Percentiles rank a stretch among this genome's conserved stretches.
Evolutionary conservation across 768 basidiomycete species (phyloP).

Genomic region (Melanogaster broomeanus): DNA sequence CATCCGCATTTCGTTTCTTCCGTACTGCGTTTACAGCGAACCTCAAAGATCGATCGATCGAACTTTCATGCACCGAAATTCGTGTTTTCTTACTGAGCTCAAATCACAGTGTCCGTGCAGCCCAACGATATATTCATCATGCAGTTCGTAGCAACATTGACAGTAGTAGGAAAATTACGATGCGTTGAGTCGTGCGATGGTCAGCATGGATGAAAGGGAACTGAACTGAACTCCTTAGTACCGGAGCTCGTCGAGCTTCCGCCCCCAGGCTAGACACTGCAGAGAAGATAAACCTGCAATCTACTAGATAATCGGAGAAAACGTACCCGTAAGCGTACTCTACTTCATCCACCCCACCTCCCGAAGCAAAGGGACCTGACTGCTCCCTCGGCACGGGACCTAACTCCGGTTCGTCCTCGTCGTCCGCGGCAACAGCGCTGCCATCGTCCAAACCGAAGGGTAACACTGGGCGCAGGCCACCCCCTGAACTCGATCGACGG

Average conservation of each 20-base stretch:
- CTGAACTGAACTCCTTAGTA: no score
- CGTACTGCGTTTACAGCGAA: no score
- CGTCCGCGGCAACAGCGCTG: constrained; percentile 69
- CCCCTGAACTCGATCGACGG: constrained; percentile 82
- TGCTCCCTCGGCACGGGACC: constrained; percentile 79
- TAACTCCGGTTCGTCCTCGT: constrained; percentile 71
- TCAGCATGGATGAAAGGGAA: neutral
- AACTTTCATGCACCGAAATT: no score
- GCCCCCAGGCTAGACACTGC: constrained; percentile 20
- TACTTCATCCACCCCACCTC: constrained; percentile 86
- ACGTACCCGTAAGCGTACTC: constrained; percentile 86
- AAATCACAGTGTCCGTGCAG: no score
- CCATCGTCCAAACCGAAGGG: constrained; percentile 76
- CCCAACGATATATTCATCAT: no score
- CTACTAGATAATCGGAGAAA: neutral
- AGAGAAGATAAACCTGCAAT: constrained; percentile 9
- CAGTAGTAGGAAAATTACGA: neutral
- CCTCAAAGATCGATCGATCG: no score
- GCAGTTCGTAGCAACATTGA: no score
- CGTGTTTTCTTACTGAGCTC: no score
- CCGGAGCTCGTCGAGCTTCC: no score
- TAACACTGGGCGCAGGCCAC: constrained; percentile 80
- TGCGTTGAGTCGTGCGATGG: neutral
- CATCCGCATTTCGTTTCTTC: no score
- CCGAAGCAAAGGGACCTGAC: constrained; percentile 71